Percentiles rank a stretch among this genome's conserved stretches.
Evolutionary conservation across 2,329 filamentous ascomycete species (phyloP).

Genomic region (Nannizziopsis arthrosporioides): DNA sequence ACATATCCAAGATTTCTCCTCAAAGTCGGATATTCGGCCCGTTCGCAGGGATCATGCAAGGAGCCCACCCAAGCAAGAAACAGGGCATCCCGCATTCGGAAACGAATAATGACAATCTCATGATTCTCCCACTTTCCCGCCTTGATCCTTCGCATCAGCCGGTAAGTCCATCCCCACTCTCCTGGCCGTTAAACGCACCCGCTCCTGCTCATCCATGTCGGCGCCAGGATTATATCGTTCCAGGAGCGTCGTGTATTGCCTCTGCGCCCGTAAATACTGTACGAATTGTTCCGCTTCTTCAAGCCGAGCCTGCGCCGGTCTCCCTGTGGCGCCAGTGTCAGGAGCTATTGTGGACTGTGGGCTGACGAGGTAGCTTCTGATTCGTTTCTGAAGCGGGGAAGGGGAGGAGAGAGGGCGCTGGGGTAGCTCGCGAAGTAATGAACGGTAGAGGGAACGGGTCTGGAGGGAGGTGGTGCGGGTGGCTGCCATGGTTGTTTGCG

Average conservation of each 20-base stretch:
- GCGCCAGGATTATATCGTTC: constrained; percentile 92
- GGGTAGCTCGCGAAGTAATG: constrained; percentile 79
- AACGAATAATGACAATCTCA: not conserved
- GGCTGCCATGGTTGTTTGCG: constrained; percentile 11
- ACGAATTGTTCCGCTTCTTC: constrained; percentile 64
- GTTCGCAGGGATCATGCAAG: not conserved
- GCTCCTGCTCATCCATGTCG: constrained; percentile 73
- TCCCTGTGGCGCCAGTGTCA: constrained; percentile 21
- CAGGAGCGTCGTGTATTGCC: constrained; percentile 65
- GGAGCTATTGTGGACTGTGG: constrained; percentile 19
- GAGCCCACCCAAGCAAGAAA: too few relatives aligned
- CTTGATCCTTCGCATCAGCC: constrained; percentile 38
- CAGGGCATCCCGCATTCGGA: not conserved
- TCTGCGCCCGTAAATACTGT: constrained; percentile 72
- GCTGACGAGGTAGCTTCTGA: constrained; percentile 51
- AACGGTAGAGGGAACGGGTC: constrained; percentile 69
- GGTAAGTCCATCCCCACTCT: constrained; percentile 87
- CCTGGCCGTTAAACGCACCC: constrained; percentile 69
- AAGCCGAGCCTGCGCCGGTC: constrained; percentile 22
- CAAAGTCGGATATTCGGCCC: too few relatives aligned
- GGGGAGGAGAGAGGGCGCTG: constrained; percentile 51
- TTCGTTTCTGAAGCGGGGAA: constrained; percentile 57
- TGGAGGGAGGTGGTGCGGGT: constrained; percentile 23
- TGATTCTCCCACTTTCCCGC: not conserved
- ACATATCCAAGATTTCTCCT: too few relatives aligned